Evolutionary conservation across 2,329 filamentous ascomycete genomes (phyloP).

Genomic region (Incumbomyces delicatus): DNA sequence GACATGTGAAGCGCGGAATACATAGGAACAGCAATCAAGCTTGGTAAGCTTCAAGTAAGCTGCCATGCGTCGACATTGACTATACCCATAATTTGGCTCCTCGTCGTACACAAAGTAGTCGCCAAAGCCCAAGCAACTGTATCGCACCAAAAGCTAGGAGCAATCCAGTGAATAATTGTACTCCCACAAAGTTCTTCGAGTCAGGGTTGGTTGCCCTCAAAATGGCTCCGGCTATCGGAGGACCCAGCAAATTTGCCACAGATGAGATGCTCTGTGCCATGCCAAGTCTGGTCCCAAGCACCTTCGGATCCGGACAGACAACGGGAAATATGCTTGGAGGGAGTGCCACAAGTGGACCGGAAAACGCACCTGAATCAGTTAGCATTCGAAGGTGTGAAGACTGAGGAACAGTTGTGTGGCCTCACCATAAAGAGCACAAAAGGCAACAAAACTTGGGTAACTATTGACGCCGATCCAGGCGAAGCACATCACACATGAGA

Average conservation of each 20-base stretch:
- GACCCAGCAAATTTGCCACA: conserved; percentile 39
- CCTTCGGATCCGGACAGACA: conserved; percentile 37
- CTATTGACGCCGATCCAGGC: conserved; percentile 47
- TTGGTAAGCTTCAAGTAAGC: no score
- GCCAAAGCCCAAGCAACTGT: conserved; percentile 23
- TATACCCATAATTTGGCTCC: conserved; percentile 13
- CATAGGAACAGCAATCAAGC: no score
- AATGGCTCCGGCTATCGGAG: conserved; percentile 40
- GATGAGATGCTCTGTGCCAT: conserved; percentile 41
- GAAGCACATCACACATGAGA: conserved; percentile 33
- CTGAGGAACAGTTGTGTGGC: background rate
- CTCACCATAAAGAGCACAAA: conserved; percentile 47
- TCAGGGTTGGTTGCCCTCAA: conserved; percentile 26
- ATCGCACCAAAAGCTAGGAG: conserved; percentile 31
- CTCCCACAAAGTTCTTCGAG: conserved; percentile 29
- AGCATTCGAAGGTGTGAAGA: background rate
- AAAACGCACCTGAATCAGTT: conserved; percentile 37
- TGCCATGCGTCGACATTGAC: no score
- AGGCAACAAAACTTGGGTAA: conserved; percentile 45
- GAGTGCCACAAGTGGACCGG: conserved; percentile 51
- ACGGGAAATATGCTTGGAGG: conserved; percentile 50
- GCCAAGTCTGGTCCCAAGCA: conserved; percentile 39
- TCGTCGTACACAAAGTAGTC: conserved; percentile 14
- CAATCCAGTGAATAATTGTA: conserved; percentile 37
- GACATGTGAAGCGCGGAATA: no score